phyloP scores from a whole-genome alignment of 2,329 filamentous ascomycete genomes.

The Exophiala phaeomuriformis region DNA sequence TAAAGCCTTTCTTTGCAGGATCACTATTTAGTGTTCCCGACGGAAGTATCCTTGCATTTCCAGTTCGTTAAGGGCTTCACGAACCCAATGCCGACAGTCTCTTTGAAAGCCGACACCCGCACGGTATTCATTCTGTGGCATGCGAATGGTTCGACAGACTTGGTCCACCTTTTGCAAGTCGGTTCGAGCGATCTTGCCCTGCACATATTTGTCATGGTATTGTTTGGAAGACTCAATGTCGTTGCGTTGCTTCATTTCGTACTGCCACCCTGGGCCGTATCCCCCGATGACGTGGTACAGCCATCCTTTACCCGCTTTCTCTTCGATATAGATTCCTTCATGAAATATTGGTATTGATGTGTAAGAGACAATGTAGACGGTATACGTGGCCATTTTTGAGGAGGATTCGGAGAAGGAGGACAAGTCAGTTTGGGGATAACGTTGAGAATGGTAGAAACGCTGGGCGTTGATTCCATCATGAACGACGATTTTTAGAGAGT shows the following conservation, averaged over 20 bases:
- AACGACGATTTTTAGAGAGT: no score
- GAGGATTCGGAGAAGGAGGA: no score
- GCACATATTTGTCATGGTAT: background rate
- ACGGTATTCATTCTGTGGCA: background rate
- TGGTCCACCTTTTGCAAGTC: constrained; percentile 1
- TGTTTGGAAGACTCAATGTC: background rate
- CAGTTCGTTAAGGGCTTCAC: background rate
- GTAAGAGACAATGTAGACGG: background rate
- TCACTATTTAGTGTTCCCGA: background rate
- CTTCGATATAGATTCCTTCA: constrained; percentile 1
- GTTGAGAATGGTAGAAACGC: no score
- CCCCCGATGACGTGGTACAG: constrained; percentile 1
- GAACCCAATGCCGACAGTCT: constrained; percentile 6
- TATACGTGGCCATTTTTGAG: constrained; percentile 2
- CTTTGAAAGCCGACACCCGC: background rate
- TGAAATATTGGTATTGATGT: constrained; percentile 4
- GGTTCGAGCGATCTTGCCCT: background rate
- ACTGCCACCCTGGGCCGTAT: background rate
- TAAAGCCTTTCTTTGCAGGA: no score
- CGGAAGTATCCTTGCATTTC: background rate
- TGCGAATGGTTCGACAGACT: background rate
- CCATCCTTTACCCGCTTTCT: background rate
- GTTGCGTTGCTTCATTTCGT: background rate
- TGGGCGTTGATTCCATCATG: no score
- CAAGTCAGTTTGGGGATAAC: no score